These are phyloP conservation scores for Plasmodium gonderi DNA, from an alignment of 169 alveolate species.

Conservation along the genomic window DNA sequence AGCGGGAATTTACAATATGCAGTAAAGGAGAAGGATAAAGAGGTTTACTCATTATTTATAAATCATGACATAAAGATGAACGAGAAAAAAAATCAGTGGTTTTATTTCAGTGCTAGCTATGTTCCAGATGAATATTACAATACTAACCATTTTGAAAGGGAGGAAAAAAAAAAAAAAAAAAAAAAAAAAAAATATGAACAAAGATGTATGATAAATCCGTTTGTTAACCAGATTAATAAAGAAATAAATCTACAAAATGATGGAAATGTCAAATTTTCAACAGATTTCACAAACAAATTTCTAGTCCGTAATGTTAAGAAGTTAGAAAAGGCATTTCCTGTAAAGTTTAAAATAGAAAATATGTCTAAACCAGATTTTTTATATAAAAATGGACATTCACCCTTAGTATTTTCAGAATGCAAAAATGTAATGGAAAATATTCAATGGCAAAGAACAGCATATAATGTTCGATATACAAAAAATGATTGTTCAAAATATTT, in stretches of 20 bases:
- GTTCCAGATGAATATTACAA: constrained; percentile 35
- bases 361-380: constrained; percentile 62
- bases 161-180: not conserved
- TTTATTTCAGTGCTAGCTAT: constrained; percentile 71
- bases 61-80: constrained; percentile 28
- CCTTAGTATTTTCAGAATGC: constrained; percentile 55
- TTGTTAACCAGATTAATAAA: constrained; percentile 26
- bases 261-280: not conserved
- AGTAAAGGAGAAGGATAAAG: constrained; percentile 34
- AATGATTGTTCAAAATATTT: constrained; percentile 16
- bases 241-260: not conserved
- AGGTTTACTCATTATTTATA: constrained; percentile 34
- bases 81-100: constrained; percentile 72
- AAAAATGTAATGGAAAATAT: constrained; percentile 20
- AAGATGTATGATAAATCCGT: not conserved
- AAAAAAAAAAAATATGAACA: constrained; percentile 13
- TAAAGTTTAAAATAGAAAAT: constrained; percentile 37
- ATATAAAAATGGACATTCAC: constrained; percentile 68
- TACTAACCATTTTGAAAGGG: not conserved
- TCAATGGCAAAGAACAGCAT: constrained; percentile 63
- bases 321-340: constrained; percentile 54
- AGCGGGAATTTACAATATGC: constrained; percentile 46
- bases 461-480: constrained; percentile 40
- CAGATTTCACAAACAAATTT: constrained; percentile 37
- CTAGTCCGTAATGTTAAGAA: constrained; percentile 8